These are phyloP conservation scores for Climacium dendroides DNA, from an alignment of 225 moss, liverwort and hornwort genomes.

Conservation along the genomic window DNA sequence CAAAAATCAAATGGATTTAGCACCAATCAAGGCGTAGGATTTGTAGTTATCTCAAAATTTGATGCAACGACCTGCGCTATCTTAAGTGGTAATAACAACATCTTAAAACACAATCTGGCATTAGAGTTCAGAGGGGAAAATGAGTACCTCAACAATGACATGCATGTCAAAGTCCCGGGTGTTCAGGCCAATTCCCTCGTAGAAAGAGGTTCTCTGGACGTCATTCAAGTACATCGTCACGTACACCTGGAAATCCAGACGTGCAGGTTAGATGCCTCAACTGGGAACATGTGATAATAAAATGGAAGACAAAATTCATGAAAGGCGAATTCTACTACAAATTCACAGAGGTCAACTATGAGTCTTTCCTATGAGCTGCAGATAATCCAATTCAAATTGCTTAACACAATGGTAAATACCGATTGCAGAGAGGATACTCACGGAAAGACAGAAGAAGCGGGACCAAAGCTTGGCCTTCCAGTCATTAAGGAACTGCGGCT, in stretches of 20 bases:
- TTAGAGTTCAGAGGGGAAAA: too few relatives aligned
- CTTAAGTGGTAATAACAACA: neutral
- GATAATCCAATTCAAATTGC: neutral
- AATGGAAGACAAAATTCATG: neutral
- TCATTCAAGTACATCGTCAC: constrained; percentile 99
- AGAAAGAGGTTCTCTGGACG: constrained; percentile 84
- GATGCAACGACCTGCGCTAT: neutral
- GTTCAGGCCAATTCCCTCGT: constrained; percentile 88
- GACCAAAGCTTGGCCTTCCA: constrained; percentile 99
- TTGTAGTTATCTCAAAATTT: neutral
- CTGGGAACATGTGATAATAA: too few relatives aligned
- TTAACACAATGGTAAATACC: too few relatives aligned
- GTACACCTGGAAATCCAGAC: constrained; percentile 49
- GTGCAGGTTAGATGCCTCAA: neutral
- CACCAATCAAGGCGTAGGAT: neutral
- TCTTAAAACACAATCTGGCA: neutral
- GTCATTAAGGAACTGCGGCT: constrained; percentile 94
- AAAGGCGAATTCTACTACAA: neutral
- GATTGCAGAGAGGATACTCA: constrained; percentile 1
- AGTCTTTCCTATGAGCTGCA: neutral
- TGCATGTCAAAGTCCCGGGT: constrained; percentile 95
- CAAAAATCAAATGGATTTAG: neutral
- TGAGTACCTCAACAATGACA: constrained; percentile 78
- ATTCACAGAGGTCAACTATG: neutral
- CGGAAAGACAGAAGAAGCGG: constrained; percentile 95